These are phyloP conservation scores for Ambrosia hybrid DNA, from an alignment of 140 eudicot genomes.

Conservation along the genomic window DNA sequence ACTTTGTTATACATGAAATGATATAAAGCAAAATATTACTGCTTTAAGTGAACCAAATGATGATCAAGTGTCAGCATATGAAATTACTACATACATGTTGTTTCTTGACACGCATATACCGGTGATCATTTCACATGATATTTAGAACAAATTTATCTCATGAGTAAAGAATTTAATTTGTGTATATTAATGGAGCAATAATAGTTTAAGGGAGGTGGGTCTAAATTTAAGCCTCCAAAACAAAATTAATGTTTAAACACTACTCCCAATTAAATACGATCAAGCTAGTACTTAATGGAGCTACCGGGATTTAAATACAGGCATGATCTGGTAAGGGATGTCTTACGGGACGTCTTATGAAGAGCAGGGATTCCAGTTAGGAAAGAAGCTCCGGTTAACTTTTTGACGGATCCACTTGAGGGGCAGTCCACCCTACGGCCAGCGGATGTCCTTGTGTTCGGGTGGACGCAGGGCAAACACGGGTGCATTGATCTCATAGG, in stretches of 20 bases:
- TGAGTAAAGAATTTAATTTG: neutral
- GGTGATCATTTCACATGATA: neutral
- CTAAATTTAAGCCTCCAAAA: neutral
- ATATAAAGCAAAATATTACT: neutral
- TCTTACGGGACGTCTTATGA: no score
- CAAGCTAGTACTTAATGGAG: neutral
- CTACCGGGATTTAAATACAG: no score
- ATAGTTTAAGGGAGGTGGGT: neutral
- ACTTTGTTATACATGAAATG: neutral
- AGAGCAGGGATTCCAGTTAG: no score
- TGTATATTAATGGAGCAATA: neutral
- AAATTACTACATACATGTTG: neutral
- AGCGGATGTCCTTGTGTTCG: no score
- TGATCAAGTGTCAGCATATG: constrained; percentile 2
- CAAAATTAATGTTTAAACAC: neutral
- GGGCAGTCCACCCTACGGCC: no score
- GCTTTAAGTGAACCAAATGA: neutral
- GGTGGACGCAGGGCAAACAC: no score
- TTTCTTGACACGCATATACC: neutral
- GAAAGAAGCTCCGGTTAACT: no score
- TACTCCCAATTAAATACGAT: neutral
- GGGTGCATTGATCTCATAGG: no score
- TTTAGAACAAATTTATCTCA: neutral
- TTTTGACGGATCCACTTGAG: no score
- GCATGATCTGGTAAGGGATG: no score